Base-by-base conservation (phyloP, 208 protist species). In the Crithidia expoeki region DNA sequence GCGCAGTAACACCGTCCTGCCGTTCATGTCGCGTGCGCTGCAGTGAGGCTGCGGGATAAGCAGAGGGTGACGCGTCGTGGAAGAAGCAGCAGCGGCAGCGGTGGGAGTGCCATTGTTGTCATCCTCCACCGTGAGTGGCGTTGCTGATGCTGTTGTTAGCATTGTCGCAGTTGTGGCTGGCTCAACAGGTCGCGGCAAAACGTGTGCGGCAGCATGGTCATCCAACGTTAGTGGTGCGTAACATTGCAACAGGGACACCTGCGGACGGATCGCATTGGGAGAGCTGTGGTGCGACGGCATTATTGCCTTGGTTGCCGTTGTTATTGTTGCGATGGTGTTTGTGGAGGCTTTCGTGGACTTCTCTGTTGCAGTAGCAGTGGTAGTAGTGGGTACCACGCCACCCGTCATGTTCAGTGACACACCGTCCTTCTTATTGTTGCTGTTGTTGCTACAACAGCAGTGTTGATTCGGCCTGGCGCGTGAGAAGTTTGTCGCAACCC, bases 11-110 rank as follows among this genome's bases (percentile, higher is more conserved):
- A 55, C 60, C 46, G 46, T 19, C 16, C 46, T n/a, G 28, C 60
- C 60, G 27, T 9, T 36, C 4, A 53, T 30, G 46, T 66, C 60
- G 1, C 16, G 1, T 21, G 30, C 21, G 32, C 42, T 27, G 46
- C 60, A 46, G 42, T 66, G 60, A 4, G 60, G 46, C 60, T 66
- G 60, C n/a, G 60, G 60, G 27, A 66, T 66, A 25, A 66, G 60
- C 17, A 66, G 46, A 4, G 42, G 60, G 16, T 33, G 60, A 1
- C 58, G 58, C 16, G 58, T 34, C 25, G 32, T 30, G 2, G 55
- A 7, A 25, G 52, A 9, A 4, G 28, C 52, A 16, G 50, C 23
- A 55, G 52, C 0, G 52, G 4, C 7, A 1, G 33, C 11, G 9
- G 30, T 0, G 5, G 17, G 33, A 4, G 53, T 1, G 4, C 2